Percentiles rank a stretch among this genome's conserved stretches.
Conservation (phyloP, 108 stramenopile species). For the Schizochytrium sp. region DNA sequence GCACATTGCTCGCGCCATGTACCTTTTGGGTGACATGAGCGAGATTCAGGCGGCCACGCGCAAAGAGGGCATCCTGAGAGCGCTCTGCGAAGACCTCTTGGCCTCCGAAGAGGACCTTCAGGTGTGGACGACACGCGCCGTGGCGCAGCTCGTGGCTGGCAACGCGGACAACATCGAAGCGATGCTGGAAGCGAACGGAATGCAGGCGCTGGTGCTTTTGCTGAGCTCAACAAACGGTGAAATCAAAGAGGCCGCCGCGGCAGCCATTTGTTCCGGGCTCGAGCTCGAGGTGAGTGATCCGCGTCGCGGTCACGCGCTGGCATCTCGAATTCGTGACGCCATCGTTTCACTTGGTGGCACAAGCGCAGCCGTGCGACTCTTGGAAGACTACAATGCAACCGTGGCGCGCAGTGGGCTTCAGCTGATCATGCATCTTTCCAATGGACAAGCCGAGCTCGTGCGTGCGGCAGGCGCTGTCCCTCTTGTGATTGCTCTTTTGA, state of each 20-base stretch:
- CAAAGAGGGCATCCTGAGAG: background rate
- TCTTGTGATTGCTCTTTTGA: background rate
- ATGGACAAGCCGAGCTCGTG: conserved; percentile 5
- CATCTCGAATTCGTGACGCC: background rate
- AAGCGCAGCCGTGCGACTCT: background rate
- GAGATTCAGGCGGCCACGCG: background rate
- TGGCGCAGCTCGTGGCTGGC: background rate
- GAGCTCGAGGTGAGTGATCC: background rate
- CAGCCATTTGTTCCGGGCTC: background rate
- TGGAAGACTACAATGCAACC: background rate
- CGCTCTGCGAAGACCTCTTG: background rate
- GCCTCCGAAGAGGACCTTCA: conserved; percentile 10
- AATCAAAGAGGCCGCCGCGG: background rate
- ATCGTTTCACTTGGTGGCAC: background rate
- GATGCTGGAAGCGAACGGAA: conserved; percentile 3
- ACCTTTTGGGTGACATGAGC: background rate
- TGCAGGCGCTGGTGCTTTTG: background rate
- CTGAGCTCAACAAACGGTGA: background rate
- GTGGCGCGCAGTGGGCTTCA: background rate
- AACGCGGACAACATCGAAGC: background rate
- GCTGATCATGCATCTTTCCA: background rate
- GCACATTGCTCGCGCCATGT: background rate
- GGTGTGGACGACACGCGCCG: background rate
- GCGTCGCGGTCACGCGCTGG: background rate
- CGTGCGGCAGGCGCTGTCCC: background rate